Base-by-base conservation (phyloP, 1,139 yeast genomes). In the Sugiyamaella sp. region DNA sequence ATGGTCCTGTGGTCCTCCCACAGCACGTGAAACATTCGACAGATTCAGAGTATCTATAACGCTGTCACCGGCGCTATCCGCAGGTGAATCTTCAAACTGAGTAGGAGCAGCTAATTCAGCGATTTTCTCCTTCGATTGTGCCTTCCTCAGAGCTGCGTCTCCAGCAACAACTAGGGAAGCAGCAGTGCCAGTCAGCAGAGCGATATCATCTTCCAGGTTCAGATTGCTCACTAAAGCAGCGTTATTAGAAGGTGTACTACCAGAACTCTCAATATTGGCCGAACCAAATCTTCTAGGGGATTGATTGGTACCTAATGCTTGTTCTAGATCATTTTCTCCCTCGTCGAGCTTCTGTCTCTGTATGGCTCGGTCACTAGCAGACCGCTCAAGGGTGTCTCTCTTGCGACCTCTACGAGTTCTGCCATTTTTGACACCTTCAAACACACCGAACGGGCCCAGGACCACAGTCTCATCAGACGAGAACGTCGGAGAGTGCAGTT, bases 371-470 rank as follows among this genome's bases (percentile, higher is more conserved):
- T 37, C 50, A 38, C 39, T 33, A 14, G 45, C 24, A n/a, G 24
- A 38, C 17, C 32, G 37, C 9, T 17, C 25, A 6, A 22, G 10
- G 8, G 49, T 17, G 10, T 39, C 50, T 46, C 50, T 16, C 19
- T 46, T 46, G 5, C 50, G 37, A n/a, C 50, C 50, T 3, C 50
- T 16, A 2, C 51, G 24, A 2, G 43, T 14, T 33, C 46, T 40
- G 22, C 25, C 5, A 9, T n/a, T 22, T 37, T 61, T 60, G 3
- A 58, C 56, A 3, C 76, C 78, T 57, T 77, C 76, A 63, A 90
- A 89, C 0, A 88, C 95, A 0, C 96, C 96, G 73, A 89, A 90
- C 9, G 95, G 95, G 0, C 96, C 96, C 51, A 80, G 71, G 12
- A 80, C 67, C 70, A 81, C 78, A 0, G 95, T 85, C 55, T 78